Base-by-base conservation (phyloP, 192 early-diverging fungal species). In the Entomortierella lignicola region DNA sequence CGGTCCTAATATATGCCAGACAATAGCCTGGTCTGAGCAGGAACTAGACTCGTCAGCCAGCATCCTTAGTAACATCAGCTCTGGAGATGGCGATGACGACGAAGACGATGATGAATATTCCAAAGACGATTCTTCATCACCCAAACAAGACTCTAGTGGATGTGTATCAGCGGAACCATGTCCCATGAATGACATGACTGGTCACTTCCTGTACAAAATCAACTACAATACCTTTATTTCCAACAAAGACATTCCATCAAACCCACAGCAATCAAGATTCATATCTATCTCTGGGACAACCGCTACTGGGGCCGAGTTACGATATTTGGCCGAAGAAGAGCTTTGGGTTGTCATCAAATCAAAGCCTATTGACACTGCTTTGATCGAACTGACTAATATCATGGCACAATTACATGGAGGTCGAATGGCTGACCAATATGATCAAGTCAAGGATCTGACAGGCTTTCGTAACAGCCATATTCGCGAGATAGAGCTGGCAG, bases 311-410 rank as follows among this genome's bases (percentile, higher is more conserved):
- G 7, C 34, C n/a, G 54, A 51, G 13, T 7, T 41, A 13, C 15
- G 23, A 1, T 17, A 37, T 13, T 23, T 18, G 1, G 7, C 26
- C 10, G 67, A 59, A 0, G 67, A 63, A 2, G 31, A 79, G n/a
- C 75, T 79, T 52, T 70, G 63, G 30, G 63, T 70, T 8, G 75
- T 79, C 29, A 61, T 79, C 55, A 79, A 79, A 26, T 79, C 75
- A 50, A 79, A 79, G 57, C 75, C 75, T 12, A 79, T 79, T 57
- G 75, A 79, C 17, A 79, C 75, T 0, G 75, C 75, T 30, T 50
- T 79, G n/a, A 79, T 79, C 52, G 75, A 79, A 25, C 63, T 79
- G 37, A 79, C 75, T 21, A 79, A 79, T 31, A 79, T 79, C 68
- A 79, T 79, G 75, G 75, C 75, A 20, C 75, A 79, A 34, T 31